phyloP scores from a whole-genome alignment of 1,284 basidiomycete species.

The Microbotryum intermedium region DNA sequence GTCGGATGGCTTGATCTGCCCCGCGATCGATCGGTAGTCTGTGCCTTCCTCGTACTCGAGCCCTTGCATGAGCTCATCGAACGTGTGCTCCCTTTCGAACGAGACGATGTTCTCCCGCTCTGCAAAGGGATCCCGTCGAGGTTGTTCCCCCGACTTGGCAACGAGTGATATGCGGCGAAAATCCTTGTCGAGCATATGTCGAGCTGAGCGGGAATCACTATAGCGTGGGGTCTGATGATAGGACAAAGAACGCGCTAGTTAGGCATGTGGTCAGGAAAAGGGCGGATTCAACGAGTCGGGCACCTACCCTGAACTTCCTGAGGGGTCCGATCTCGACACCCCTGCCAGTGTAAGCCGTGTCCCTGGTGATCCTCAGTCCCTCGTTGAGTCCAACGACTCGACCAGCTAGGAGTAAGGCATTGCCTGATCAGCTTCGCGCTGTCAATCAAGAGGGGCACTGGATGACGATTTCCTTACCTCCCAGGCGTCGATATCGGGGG shows the following conservation, averaged over 20 bases:
- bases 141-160: not conserved
- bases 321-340: conserved; percentile 52
- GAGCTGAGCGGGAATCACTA: conserved; percentile 11
- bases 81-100: conserved; percentile 2
- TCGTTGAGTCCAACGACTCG: conserved; percentile 34
- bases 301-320: conserved; percentile 38
- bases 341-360: conserved; percentile 43
- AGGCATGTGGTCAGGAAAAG: not conserved
- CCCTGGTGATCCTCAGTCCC: conserved; percentile 33
- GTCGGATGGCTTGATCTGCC: conserved; percentile 23
- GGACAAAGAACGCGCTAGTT: not conserved
- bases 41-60: conserved; percentile 32
- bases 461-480: conserved; percentile 26
- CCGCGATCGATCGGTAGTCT: conserved; percentile 32
- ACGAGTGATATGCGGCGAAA: conserved; percentile 16
- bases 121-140: not conserved
- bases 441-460: not conserved
- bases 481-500: conserved; percentile 50
- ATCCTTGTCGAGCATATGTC: conserved; percentile 14
- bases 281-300: conserved; percentile 40
- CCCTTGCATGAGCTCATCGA: conserved; percentile 14
- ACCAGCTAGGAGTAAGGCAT: conserved; percentile 26
- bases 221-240: conserved; percentile 20
- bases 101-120: conserved; percentile 1
- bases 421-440: not conserved